Evolutionary conservation across 768 basidiomycete genomes (phyloP).

Genomic region (Steccherinum ochraceum): DNA sequence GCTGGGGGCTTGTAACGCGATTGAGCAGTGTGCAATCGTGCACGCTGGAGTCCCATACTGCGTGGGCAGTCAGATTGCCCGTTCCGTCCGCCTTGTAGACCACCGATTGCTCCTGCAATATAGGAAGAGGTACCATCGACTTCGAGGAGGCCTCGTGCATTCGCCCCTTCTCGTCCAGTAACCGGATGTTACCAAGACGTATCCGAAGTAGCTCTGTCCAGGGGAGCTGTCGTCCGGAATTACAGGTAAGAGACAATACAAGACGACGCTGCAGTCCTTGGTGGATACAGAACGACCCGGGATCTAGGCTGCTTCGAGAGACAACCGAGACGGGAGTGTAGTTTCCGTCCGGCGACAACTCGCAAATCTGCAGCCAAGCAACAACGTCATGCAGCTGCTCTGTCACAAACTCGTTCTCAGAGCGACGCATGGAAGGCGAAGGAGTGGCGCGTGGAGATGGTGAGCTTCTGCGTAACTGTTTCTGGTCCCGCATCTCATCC

Average conservation of each 20-base stretch:
- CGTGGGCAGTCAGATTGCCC: conserved; percentile 58
- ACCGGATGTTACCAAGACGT: conserved; percentile 75
- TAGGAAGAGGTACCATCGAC: conserved; percentile 61
- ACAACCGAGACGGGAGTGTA: conserved; percentile 82
- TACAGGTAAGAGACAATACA: conserved; percentile 68
- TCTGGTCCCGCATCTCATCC: conserved; percentile 88
- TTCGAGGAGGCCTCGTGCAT: conserved; percentile 74
- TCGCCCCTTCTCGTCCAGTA: conserved; percentile 79
- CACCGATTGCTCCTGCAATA: conserved; percentile 65
- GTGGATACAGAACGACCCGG: conserved; percentile 81
- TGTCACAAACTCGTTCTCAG: conserved; percentile 86
- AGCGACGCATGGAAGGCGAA: conserved; percentile 78
- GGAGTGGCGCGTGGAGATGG: conserved; percentile 18
- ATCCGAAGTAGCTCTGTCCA: conserved; percentile 79
- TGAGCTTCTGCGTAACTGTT: conserved; percentile 19
- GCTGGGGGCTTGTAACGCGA: conserved; percentile 69
- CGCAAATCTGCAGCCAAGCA: conserved; percentile 79
- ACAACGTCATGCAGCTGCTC: conserved; percentile 90
- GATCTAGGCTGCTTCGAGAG: conserved; percentile 67
- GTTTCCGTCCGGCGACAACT: conserved; percentile 78
- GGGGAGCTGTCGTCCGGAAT: conserved; percentile 84
- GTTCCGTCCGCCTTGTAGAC: conserved; percentile 85
- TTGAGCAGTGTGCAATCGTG: conserved; percentile 86
- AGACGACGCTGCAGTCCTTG: conserved; percentile 91
- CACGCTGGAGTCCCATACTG: conserved; percentile 89